Evolutionary conservation across 495 filamentous ascomycete species (phyloP).

Genomic region (Ascodesmis nigricans): DNA sequence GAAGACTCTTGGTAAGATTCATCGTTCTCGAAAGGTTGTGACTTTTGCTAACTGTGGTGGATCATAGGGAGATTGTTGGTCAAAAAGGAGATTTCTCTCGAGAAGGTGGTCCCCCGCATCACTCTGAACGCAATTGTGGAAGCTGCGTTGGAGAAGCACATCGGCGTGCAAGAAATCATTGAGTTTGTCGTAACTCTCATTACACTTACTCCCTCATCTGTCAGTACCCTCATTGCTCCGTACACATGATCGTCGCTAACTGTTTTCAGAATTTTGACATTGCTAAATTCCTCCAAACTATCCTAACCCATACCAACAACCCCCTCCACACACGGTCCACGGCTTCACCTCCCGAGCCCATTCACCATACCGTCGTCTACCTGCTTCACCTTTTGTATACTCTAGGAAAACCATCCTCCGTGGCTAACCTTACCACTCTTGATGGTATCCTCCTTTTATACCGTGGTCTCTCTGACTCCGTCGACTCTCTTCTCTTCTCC

Average conservation of each 20-base stretch:
- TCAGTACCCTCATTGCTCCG: conserved; percentile 8
- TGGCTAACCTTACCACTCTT: conserved; percentile 16
- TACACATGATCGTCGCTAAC: conserved; percentile 2
- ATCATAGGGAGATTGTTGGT: neutral
- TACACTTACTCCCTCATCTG: conserved; percentile 10
- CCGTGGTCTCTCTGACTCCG: conserved; percentile 11
- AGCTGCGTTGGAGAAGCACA: conserved; percentile 14
- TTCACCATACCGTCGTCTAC: conserved; percentile 12
- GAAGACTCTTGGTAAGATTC: conserved; percentile 11
- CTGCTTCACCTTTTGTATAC: conserved; percentile 14
- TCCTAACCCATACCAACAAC: conserved; percentile 16
- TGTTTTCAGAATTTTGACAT: conserved; percentile 10
- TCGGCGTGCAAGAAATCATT: conserved; percentile 12
- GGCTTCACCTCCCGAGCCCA: conserved; percentile 4
- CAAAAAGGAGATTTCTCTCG: conserved; percentile 1
- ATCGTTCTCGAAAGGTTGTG: neutral
- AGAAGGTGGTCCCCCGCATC: conserved; percentile 8
- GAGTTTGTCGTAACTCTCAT: conserved; percentile 13
- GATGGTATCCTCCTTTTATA: conserved; percentile 17
- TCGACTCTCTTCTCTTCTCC: conserved; percentile 13
- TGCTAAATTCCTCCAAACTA: conserved; percentile 18
- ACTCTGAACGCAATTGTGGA: conserved; percentile 18
- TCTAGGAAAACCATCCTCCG: conserved; percentile 6
- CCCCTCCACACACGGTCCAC: conserved; percentile 10
- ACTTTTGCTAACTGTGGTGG: neutral